A percentile compares a stretch with the other conserved stretches of the same genome.
Evolutionary conservation across 2,329 filamentous ascomycete species (phyloP).

Genomic region (Ophiostoma australiae): DNA sequence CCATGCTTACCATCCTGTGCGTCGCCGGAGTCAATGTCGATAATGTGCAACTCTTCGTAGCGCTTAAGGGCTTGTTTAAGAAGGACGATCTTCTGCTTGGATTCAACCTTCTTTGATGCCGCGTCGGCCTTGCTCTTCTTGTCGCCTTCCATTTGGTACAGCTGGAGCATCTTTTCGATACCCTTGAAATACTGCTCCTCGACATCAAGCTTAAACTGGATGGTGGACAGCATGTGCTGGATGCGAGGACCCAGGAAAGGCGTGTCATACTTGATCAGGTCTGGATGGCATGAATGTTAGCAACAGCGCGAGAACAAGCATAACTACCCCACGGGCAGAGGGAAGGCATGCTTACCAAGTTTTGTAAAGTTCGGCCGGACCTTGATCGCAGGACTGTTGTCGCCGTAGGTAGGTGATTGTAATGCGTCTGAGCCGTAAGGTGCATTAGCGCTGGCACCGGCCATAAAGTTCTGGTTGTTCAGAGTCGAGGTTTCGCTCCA

Average conservation of each 20-base stretch:
- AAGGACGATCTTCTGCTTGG: slow-evolving; percentile 95
- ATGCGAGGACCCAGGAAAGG: slow-evolving; percentile 93
- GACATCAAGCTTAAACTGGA: slow-evolving; percentile 97
- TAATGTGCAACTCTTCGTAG: slow-evolving; percentile 95
- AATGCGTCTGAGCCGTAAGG: slow-evolving; percentile 13
- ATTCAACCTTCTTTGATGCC: slow-evolving; percentile 82
- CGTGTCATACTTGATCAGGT: slow-evolving; percentile 98
- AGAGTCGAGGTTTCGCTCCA: slow-evolving; percentile 48
- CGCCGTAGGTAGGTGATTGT: slow-evolving; percentile 18
- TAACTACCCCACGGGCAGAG: not conserved
- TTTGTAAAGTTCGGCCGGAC: slow-evolving; percentile 88
- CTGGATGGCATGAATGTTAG: slow-evolving; percentile 42
- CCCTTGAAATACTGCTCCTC: slow-evolving; percentile 99
- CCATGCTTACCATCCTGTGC: slow-evolving; percentile 66
- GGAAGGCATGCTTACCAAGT: slow-evolving; percentile 61
- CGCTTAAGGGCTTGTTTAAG: slow-evolving; percentile 92
- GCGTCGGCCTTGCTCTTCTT: slow-evolving; percentile 93
- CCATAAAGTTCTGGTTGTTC: slow-evolving; percentile 51
- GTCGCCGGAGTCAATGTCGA: slow-evolving; percentile 79
- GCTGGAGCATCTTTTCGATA: slow-evolving; percentile 97
- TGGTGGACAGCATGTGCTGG: slow-evolving; percentile 96
- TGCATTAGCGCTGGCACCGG: slow-evolving; percentile 40
- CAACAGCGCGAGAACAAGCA: not conserved
- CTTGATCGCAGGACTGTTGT: slow-evolving; percentile 53
- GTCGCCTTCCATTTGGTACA: slow-evolving; percentile 96